Conservation (phyloP, 2,329 filamentous ascomycete species). For the Colletotrichum siamense region DNA sequence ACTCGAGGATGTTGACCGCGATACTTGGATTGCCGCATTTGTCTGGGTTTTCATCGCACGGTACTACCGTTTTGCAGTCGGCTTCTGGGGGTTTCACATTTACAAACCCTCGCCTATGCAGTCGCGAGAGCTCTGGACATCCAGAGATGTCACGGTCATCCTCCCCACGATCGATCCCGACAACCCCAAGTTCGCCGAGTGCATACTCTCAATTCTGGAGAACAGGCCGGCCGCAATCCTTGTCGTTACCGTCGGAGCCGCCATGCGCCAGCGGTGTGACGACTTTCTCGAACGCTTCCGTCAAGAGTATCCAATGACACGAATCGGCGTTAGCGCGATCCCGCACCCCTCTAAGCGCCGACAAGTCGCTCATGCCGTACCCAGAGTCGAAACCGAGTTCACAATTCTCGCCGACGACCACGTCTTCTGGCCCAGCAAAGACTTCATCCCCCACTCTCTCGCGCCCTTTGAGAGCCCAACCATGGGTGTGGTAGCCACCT, state of each 20-base stretch:
- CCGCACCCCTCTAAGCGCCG: constrained; percentile 50
- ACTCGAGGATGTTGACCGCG: background rate
- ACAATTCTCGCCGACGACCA: constrained; percentile 57
- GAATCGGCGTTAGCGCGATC: constrained; percentile 36
- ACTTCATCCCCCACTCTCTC: constrained; percentile 47
- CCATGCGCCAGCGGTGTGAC: background rate
- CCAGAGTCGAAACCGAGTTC: constrained; percentile 41
- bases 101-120: constrained; percentile 40
- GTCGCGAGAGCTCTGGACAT: constrained; percentile 32
- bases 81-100: constrained; percentile 25
- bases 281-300: background rate
- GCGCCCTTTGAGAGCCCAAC: constrained; percentile 47
- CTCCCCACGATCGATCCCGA: constrained; percentile 55
- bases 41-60: background rate
- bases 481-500: constrained; percentile 62
- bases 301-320: constrained; percentile 19
- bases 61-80: background rate
- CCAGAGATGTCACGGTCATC: constrained; percentile 53
- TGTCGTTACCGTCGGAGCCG: constrained; percentile 49
- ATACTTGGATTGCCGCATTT: background rate
- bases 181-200: constrained; percentile 44
- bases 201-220: constrained; percentile 41
- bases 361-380: constrained; percentile 49
- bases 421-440: constrained; percentile 50
- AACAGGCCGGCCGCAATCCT: constrained; percentile 45